Evolutionary conservation across 176 grass and related monocot genomes (phyloP).

Genomic region (Ensete glaucum): DNA sequence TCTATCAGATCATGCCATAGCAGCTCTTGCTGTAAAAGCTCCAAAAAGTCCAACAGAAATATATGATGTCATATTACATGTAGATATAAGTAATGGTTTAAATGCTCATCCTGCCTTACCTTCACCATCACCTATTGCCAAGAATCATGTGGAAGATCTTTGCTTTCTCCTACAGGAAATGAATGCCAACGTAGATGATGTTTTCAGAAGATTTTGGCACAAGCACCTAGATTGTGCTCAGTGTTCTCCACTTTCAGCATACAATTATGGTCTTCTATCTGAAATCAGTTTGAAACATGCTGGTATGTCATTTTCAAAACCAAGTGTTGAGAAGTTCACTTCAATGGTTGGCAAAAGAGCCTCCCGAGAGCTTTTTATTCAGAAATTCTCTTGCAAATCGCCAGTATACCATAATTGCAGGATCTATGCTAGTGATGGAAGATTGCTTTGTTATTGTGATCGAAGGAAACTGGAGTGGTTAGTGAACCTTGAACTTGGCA

Average conservation of each 20-base stretch:
- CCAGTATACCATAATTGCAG: slow-evolving; percentile 97
- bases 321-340: slow-evolving; percentile 42
- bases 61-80: slow-evolving; percentile 56
- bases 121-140: slow-evolving; percentile 50
- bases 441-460: slow-evolving; percentile 95
- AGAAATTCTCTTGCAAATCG: slow-evolving; percentile 91
- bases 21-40: slow-evolving; percentile 50
- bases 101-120: slow-evolving; percentile 26
- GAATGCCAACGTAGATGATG: slow-evolving; percentile 38
- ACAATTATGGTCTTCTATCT: slow-evolving; percentile 66
- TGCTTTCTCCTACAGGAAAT: slow-evolving; percentile 37
- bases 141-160: slow-evolving; percentile 63
- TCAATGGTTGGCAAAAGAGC: slow-evolving; percentile 41
- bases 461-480: slow-evolving; percentile 93
- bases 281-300: slow-evolving; percentile 55
- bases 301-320: slow-evolving; percentile 45
- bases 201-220: slow-evolving; percentile 53
- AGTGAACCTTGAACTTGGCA: slow-evolving; percentile 17
- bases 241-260: slow-evolving; percentile 62
- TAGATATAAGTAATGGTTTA: slow-evolving; percentile 32
- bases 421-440: slow-evolving; percentile 93
- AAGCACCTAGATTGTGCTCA: slow-evolving; percentile 48
- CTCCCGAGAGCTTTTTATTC: slow-evolving; percentile 77
- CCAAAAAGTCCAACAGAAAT: slow-evolving; percentile 55
- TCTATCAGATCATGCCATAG: slow-evolving; percentile 79